Base-by-base conservation (phyloP, 2,329 filamentous ascomycete genomes). In the Colletotrichum tabaci region DNA sequence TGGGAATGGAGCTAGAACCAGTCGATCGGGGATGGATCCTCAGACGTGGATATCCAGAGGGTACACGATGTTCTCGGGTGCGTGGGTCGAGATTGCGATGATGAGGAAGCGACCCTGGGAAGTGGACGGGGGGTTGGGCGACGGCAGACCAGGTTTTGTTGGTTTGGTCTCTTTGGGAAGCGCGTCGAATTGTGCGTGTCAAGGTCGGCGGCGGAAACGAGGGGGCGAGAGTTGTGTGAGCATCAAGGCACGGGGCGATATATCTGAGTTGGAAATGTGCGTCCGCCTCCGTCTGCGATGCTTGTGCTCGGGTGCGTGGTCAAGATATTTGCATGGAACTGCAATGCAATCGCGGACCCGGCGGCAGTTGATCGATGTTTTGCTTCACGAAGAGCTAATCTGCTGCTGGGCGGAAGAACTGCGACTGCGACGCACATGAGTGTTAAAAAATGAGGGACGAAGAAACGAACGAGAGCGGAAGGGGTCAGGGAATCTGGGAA, bases 1-100 rank as follows among this genome's bases (percentile, higher is more conserved):
- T 69, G 71, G 60, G 61, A 70, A 67, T 53, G 64, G 71, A 74
- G 73, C 73, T 73, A 73, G 73, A 74, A 73, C 73, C 73, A 71
- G 73, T 71, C 71, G 73, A 74, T 74, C 73, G 73, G 73, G 71
- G 73, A 73, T 74, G 69, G 69, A 70, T 72, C 69, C 69, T 72
- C 66, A 69, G 60, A 56, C 68, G 66, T 72, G 69, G 66, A 63
- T 64, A 49, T 65, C 57, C 69, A 61, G 52, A 62, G 58, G 67
- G 66, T 55, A 68, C 61, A 64, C 55, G 69, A 70, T 72, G 26
- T 72, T 71, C 57, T 61, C 52, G 64, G 68, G 58, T 61, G 21
- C 64, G 68, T 71, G 68, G 68, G 68, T 71, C 68, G 64, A 71
- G 68, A 71, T 71, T 71, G 64, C 64, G 50, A 71, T 71, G 68